phyloP scores from a whole-genome alignment of 257 asterid species.

The Petrea volubilis region DNA sequence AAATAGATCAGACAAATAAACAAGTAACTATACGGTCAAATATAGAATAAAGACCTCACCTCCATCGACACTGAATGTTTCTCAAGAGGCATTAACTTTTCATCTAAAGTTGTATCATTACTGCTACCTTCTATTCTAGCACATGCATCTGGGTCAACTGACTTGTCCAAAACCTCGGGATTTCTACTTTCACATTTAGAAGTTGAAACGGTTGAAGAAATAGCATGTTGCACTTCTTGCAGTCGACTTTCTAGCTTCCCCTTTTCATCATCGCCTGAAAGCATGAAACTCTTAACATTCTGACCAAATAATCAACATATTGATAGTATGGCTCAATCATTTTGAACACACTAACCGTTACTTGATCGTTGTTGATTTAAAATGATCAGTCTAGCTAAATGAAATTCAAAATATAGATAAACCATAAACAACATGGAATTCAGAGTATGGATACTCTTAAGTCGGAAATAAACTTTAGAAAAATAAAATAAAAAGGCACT shows the following conservation, averaged over 20 bases:
- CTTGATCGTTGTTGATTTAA: neutral
- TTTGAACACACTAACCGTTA: neutral
- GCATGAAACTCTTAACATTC: slow-evolving; percentile 17
- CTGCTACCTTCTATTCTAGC: slow-evolving; percentile 24
- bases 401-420: neutral
- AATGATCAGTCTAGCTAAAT: neutral
- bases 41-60: slow-evolving; percentile 33
- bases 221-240: slow-evolving; percentile 26
- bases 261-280: slow-evolving; percentile 36
- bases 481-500: neutral
- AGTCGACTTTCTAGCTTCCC: slow-evolving; percentile 27
- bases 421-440: neutral
- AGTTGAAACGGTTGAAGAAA: slow-evolving; percentile 31
- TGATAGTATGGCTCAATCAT: neutral
- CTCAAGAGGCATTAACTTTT: slow-evolving; percentile 18
- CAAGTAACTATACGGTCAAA: neutral
- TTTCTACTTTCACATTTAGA: slow-evolving; percentile 28
- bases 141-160: slow-evolving; percentile 20
- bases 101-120: slow-evolving; percentile 26
- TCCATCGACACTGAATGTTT: slow-evolving; percentile 50
- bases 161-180: slow-evolving; percentile 28
- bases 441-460: neutral
- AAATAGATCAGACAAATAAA: neutral
- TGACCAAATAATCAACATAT: slow-evolving; percentile 23
- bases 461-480: too few species aligned